Base-by-base conservation (phyloP, 164 flowering plant genomes). In the Platanus orientalis region DNA sequence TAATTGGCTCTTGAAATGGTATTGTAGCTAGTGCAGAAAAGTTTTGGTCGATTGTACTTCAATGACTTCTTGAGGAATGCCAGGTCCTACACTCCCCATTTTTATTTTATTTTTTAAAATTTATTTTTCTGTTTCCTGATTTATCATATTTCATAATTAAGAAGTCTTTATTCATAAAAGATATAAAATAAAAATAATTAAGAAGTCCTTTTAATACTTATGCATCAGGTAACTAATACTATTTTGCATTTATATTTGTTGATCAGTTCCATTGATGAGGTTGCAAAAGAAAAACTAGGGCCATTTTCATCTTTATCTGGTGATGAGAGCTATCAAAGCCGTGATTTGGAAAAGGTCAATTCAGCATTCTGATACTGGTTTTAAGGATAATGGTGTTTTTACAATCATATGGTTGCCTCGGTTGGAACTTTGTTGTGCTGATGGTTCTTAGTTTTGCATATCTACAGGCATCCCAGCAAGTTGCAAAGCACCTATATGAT, bases 1-100 rank as follows among this genome's bases (percentile, higher is more conserved):
- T n/a, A n/a, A n/a, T n/a, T n/a, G n/a, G n/a, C n/a, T n/a, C 48
- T 63, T 67, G 9, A 61, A 65, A 54, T 72, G 62, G 34, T 57
- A 25, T 26, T 80, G 75, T 96, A 95, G 99, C 99, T 95, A 78
- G 98, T 95, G 61, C 99, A 95, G 78, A 95, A 95, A 83, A 95
- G 99, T 74, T 92, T 92, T 81, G 87, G 97, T 56, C 84, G 98
- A 34, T 73, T 95, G 73, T 50, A 73, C 58, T 92, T 76, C 82
- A 84, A 83, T 65, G 99, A 95, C 69, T 83, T 78, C 70, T 40
- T 78, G 79, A 88, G 90, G 65, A 83, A 80, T 69, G 92, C 97
- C 67, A 90, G 97, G 99, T 95, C 57, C 11, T 17, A 42, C 11
- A 28, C 39, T 34, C 60, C 36, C 16, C n/a, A n/a, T n/a, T n/a